Evolutionary conservation across 371 early-diverging fungal species (phyloP).

Genomic region (Mucor saturninus): DNA sequence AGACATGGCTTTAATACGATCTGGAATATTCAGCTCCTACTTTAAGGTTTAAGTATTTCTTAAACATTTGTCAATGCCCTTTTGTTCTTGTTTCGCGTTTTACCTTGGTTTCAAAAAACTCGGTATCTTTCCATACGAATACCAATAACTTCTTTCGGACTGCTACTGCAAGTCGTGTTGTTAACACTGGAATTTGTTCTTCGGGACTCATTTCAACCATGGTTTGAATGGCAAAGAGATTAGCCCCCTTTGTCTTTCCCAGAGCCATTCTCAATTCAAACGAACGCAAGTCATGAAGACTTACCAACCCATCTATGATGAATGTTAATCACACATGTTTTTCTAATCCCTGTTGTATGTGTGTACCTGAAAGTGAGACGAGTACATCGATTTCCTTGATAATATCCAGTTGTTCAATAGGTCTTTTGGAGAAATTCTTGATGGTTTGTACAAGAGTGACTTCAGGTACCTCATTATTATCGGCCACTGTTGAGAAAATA

Average conservation of each 20-base stretch:
- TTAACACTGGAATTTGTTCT: constrained; percentile 71
- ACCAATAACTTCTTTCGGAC: constrained; percentile 71
- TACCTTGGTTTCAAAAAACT: constrained; percentile 64
- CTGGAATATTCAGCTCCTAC: constrained; percentile 61
- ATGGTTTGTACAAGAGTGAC: constrained; percentile 68
- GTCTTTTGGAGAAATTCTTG: constrained; percentile 72
- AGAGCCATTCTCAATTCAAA: constrained; percentile 72
- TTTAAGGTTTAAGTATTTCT: too few species aligned
- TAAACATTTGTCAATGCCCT: too few species aligned
- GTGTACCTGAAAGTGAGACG: constrained; percentile 69
- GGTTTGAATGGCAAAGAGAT: constrained; percentile 75
- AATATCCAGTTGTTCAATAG: constrained; percentile 78
- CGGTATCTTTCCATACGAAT: constrained; percentile 81
- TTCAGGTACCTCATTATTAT: constrained; percentile 53
- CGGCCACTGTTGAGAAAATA: constrained; percentile 40
- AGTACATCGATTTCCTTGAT: constrained; percentile 80
- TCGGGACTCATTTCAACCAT: constrained; percentile 65
- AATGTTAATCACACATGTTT: too few species aligned
- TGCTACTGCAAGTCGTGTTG: constrained; percentile 80
- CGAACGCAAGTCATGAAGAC: constrained; percentile 76
- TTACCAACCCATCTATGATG: constrained; percentile 67
- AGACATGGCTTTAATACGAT: constrained; percentile 69
- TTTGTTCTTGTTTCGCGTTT: neutral
- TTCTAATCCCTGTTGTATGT: neutral
- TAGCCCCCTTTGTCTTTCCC: constrained; percentile 75